Percentiles rank a stretch among this genome's conserved stretches.
These are phyloP conservation scores for Citrullus colocynthis DNA, from an alignment of 306 rosid genomes.

Conservation along the genomic window DNA sequence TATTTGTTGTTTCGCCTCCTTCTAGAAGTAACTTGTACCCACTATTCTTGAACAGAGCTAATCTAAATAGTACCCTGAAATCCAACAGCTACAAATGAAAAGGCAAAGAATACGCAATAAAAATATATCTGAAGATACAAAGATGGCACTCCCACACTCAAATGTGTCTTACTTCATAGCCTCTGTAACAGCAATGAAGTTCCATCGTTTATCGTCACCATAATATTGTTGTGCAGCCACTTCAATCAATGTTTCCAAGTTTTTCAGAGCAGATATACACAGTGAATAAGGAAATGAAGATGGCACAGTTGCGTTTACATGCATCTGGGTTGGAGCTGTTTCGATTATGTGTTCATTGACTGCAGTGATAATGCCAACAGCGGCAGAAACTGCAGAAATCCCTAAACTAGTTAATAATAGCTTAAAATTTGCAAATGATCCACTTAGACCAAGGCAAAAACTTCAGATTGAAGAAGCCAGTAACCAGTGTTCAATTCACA, in stretches of 20 bases:
- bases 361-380: conserved; percentile 78
- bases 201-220: conserved; percentile 86
- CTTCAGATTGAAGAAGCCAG: not conserved
- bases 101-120: conserved; percentile 6
- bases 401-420: conserved; percentile 6
- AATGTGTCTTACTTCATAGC: conserved; percentile 61
- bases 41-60: conserved; percentile 68
- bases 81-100: conserved; percentile 5
- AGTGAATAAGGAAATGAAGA: conserved; percentile 60
- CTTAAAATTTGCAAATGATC: not conserved
- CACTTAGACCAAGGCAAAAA: not conserved
- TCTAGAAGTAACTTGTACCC: conserved; percentile 80
- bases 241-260: conserved; percentile 82
- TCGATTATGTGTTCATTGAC: conserved; percentile 77
- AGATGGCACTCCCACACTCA: conserved; percentile 4
- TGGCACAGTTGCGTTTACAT: conserved; percentile 28
- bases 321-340: conserved; percentile 35
- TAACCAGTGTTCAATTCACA: not conserved
- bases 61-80: conserved; percentile 69
- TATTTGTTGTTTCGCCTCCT: conserved; percentile 72
- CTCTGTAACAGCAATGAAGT: conserved; percentile 80
- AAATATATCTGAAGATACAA: conserved; percentile 11
- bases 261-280: conserved; percentile 82
- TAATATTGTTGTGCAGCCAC: conserved; percentile 79
- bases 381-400: conserved; percentile 61